phyloP scores from a whole-genome alignment of 805 yeast species.

The Sugiyamaella smithiae region DNA sequence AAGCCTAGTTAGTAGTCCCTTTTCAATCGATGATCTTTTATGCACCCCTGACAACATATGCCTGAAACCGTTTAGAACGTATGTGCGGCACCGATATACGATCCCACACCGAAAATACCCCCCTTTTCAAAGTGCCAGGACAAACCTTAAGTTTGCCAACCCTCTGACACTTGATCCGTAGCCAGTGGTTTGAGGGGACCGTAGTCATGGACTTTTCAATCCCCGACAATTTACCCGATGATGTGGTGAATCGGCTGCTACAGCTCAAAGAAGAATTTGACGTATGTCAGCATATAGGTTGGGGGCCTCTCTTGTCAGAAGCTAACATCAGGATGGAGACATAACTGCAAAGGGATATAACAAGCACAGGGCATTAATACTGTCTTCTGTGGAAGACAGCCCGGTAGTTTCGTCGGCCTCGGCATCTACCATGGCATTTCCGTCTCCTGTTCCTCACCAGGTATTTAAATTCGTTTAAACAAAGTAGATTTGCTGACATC shows the following conservation, averaged over 20 bases:
- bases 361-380: slow-evolving; percentile 50
- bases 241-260: slow-evolving; percentile 38
- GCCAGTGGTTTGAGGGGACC: not conserved
- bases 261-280: slow-evolving; percentile 50
- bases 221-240: slow-evolving; percentile 42
- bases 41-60: not conserved
- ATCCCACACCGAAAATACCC: too few relatives aligned
- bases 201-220: slow-evolving; percentile 46
- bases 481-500: not conserved
- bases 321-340: slow-evolving; percentile 52
- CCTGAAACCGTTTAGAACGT: not conserved
- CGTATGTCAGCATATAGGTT: slow-evolving; percentile 14
- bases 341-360: slow-evolving; percentile 71
- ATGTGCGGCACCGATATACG: not conserved
- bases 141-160: not conserved
- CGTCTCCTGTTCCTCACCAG: slow-evolving; percentile 8
- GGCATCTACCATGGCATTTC: slow-evolving; percentile 6
- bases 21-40: not conserved
- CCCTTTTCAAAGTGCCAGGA: slow-evolving; percentile 2
- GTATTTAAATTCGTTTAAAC: not conserved
- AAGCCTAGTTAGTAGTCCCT: too few relatives aligned
- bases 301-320: not conserved
- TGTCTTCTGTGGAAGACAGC: slow-evolving; percentile 22
- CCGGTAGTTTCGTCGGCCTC: slow-evolving; percentile 15
- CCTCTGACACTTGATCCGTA: not conserved